phyloP scores from a whole-genome alignment of 768 basidiomycete species.

The Leccinum truebloodii region DNA sequence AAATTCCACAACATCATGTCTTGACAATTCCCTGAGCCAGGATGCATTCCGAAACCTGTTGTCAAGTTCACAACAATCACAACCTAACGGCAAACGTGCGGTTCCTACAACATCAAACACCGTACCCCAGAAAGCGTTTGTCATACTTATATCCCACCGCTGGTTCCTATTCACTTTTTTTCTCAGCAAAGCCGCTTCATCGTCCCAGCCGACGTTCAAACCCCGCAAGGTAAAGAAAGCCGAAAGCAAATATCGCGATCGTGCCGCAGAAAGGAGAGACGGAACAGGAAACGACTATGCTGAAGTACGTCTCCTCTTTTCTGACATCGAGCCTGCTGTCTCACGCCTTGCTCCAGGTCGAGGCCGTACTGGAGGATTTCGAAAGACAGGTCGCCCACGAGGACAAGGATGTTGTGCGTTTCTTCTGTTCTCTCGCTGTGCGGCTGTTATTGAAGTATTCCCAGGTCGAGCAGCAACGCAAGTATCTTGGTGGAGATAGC shows the following conservation, averaged over 20 bases:
- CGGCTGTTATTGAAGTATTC: neutral
- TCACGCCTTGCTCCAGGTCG: slow-evolving; percentile 49
- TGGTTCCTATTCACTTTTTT: neutral
- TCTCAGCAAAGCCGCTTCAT: slow-evolving; percentile 47
- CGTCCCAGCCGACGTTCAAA: slow-evolving; percentile 70
- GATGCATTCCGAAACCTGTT: slow-evolving; percentile 62
- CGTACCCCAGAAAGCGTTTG: slow-evolving; percentile 19
- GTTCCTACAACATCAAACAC: slow-evolving; percentile 3
- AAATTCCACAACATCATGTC: neutral
- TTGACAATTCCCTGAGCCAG: slow-evolving; percentile 32
- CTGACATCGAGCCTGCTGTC: neutral
- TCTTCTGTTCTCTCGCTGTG: neutral
- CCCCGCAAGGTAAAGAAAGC: slow-evolving; percentile 76
- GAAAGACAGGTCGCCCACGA: slow-evolving; percentile 61
- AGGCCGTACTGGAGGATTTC: slow-evolving; percentile 81
- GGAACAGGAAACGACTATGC: slow-evolving; percentile 76
- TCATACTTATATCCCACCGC: neutral
- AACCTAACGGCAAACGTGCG: slow-evolving; percentile 13
- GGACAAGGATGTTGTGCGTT: slow-evolving; percentile 59
- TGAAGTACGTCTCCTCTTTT: slow-evolving; percentile 43
- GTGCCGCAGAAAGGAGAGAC: slow-evolving; percentile 69
- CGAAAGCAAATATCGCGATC: slow-evolving; percentile 64
- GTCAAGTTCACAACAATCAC: slow-evolving; percentile 32
- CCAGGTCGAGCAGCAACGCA: slow-evolving; percentile 74
- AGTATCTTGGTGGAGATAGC: slow-evolving; percentile 82